Percentiles rank a stretch among this genome's conserved stretches.
Conservation (phyloP, 805 yeast genomes). For the Starmerella geochares region DNA sequence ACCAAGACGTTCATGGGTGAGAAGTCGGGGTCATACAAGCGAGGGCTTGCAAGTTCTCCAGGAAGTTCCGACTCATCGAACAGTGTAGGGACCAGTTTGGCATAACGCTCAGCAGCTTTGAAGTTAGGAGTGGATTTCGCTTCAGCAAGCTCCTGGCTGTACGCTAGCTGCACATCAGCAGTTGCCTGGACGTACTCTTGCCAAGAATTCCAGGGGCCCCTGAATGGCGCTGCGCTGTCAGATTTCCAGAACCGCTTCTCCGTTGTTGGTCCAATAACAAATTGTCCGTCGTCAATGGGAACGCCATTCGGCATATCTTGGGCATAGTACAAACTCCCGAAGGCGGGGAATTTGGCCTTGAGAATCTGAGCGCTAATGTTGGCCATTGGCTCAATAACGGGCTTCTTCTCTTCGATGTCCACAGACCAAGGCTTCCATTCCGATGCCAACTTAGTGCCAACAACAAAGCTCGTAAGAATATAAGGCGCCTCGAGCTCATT, state of each 20-base stretch:
- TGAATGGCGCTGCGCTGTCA: conserved; percentile 38
- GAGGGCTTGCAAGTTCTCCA: conserved; percentile 56
- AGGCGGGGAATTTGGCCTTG: conserved; percentile 51
- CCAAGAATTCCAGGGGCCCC: conserved; percentile 78
- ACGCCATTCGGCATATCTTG: conserved; percentile 38
- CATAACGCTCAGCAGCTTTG: conserved; percentile 50
- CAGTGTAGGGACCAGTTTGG: conserved; percentile 46
- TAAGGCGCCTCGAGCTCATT: conserved; percentile 67
- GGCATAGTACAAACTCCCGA: conserved; percentile 73
- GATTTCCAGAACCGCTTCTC: conserved; percentile 66
- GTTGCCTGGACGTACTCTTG: conserved; percentile 52
- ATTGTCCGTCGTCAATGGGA: conserved; percentile 32
- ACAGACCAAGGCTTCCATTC: conserved; percentile 76
- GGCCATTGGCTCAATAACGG: conserved; percentile 57
- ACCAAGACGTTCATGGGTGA: conserved; percentile 79
- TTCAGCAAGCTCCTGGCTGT: conserved; percentile 43
- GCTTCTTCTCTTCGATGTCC: conserved; percentile 43
- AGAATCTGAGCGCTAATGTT: conserved; percentile 52
- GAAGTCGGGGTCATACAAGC: conserved; percentile 69
- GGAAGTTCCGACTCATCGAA: conserved; percentile 42
- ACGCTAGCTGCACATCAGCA: conserved; percentile 58
- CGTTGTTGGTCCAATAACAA: conserved; percentile 72
- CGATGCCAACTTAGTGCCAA: conserved; percentile 76
- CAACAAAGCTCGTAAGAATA: conserved; percentile 67
- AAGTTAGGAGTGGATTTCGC: conserved; percentile 42